Evolutionary conservation across 2,329 filamentous ascomycete species (phyloP), one percentile per base, ranked within the genome.

Genomic region (Massarina eburnea): DNA sequence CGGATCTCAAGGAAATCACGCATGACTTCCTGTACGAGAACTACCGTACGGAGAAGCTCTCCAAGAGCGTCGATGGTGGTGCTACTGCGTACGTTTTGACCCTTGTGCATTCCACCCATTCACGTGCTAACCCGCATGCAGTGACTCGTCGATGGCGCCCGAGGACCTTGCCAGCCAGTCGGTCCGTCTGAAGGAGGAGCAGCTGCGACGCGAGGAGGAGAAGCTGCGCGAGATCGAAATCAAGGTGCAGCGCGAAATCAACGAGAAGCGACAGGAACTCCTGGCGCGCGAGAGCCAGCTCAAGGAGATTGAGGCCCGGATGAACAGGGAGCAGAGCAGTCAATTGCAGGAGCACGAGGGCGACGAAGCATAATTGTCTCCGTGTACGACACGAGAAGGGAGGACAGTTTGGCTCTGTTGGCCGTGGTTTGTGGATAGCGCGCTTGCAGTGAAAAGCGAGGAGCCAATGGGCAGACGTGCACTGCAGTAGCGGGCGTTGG

Each of bases 1-100:
- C 94, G 51, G 94, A 99, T 73, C 78, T 99, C 66, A 99, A 99
- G 85, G 94, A 99, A 75, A 99, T 99, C 70, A 99, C 94, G 41
- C 94, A 99, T 75, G 94, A 99, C 75, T 99, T 99, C 86, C 80
- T 99, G 56, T 99, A 99, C 78, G 94, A 99, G 74, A 99, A 99
- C 79, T 99, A 99, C 83, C 91, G 94, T 90, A 99, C 94, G 68
- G 94, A 99, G 88, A 97, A 97, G 81, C 88, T 99, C 65, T 95
- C 89, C 80, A 99, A 97, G 89, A 96, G 91, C 72, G 94, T 99
- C 62, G 91, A 96, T 70, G 89, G 89, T 72, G 88, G 89, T 76
- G 81, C 84, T 75, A 83, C 84, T 82, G 84, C 84, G 91, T 96
- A 88, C 62, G 91, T 90, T 49, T 8, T 18, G 36, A 36, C 29